Base-by-base conservation (phyloP, 805 yeast species). In the Nakazawaea laoshanensis region DNA sequence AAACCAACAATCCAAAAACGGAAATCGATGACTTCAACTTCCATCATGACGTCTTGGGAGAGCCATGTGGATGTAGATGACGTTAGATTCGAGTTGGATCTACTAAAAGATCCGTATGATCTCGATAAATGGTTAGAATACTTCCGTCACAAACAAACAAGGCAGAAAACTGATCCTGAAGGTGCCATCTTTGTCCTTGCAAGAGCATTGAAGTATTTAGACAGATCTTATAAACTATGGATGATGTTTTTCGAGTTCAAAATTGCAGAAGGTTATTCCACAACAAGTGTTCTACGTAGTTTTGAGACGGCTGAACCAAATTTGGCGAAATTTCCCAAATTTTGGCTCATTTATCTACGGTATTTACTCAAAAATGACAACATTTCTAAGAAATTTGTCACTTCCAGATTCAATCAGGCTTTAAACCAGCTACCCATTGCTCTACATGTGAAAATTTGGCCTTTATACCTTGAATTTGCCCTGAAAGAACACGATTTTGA, bases 381-480 rank as follows among this genome's bases (percentile, higher is more conserved):
- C 7, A 13, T 5, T 19, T 14, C 28, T 19, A 25, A 25, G 28
- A 12, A n/a, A 23, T 23, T 13, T 7, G 7, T 9, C 26, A 9
- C 26, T 9, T 23, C 7, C 12, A 7, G 54, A 3, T 75, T 77
- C 46, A 70, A 78, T 44, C 44, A 49, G 19, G 67, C 79, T 1
- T 50, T 82, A 7, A 57, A 59, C 33, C 41, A 55, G 4, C 44
- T 80, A 9, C 73, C 81, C 1, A 33, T 64, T 5, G 48, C 69
- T 0, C 76, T 72, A 36, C 86, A 77, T 49, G 64, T 65, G 4
- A 41, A 58, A 19, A 65, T 80, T 20, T 70, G 92, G 70, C 55
- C 63, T 1, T 46, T 66, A 39, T 81, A 73, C 36, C 54, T 79
- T 27, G 43, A 55, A 14, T 72, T 65, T 51, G 73, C 74, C 1